Conservation (phyloP, 352 stramenopile genomes). For the Elongisporangium undulatum region DNA sequence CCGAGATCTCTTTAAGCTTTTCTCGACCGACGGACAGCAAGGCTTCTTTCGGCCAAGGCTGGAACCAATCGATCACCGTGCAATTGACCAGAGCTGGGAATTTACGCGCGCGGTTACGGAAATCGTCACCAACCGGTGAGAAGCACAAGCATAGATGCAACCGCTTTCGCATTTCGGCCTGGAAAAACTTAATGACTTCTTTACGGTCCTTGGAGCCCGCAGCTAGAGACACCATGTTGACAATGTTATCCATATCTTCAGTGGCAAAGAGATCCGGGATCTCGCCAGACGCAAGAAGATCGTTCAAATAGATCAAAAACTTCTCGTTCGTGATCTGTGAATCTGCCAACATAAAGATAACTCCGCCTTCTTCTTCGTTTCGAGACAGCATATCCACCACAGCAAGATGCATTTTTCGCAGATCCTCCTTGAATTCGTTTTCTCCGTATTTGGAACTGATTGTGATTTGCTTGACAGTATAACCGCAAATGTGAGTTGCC, state of each 20-base stretch:
- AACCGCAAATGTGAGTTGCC: slow-evolving; percentile 93
- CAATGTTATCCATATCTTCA: slow-evolving; percentile 94
- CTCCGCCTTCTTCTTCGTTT: slow-evolving; percentile 77
- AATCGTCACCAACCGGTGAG: slow-evolving; percentile 94
- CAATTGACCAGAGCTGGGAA: slow-evolving; percentile 96
- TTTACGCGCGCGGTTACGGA: slow-evolving; percentile 90
- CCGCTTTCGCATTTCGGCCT: slow-evolving; percentile 92
- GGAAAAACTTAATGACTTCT: slow-evolving; percentile 94
- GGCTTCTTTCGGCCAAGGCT: slow-evolving; percentile 92
- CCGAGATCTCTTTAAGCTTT: slow-evolving; percentile 82
- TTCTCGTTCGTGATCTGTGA: slow-evolving; percentile 96
- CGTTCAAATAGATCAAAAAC: slow-evolving; percentile 96
- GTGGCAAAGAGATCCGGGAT: slow-evolving; percentile 93
- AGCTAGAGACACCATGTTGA: slow-evolving; percentile 78
- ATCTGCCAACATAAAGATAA: slow-evolving; percentile 95
- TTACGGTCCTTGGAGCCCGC: slow-evolving; percentile 85
- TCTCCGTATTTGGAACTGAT: slow-evolving; percentile 94
- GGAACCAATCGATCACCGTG: slow-evolving; percentile 95
- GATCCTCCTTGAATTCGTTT: slow-evolving; percentile 96
- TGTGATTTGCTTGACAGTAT: slow-evolving; percentile 90
- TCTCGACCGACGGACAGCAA: slow-evolving; percentile 89
- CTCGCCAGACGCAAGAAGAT: slow-evolving; percentile 92
- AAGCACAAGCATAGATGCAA: slow-evolving; percentile 95
- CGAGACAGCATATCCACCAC: slow-evolving; percentile 90
- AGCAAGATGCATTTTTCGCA: slow-evolving; percentile 93